Conservation (phyloP, 1,139 yeast species). For the Blastobotrys niveus region DNA sequence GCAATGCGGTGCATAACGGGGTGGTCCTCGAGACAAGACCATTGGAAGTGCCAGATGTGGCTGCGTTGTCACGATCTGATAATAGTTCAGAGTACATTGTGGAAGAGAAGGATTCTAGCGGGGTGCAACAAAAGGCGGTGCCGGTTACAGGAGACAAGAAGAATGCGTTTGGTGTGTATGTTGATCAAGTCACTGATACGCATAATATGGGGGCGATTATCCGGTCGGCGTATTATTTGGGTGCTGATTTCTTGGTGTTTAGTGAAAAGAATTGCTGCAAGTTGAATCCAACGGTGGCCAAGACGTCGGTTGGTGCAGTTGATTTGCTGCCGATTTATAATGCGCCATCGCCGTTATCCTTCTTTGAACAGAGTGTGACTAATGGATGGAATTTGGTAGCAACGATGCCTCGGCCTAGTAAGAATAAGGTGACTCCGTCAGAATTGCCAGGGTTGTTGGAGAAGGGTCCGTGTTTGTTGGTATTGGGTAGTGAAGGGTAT, state of each 20-base stretch:
- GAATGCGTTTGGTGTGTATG: conserved; percentile 65
- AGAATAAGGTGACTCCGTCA: conserved; percentile 34
- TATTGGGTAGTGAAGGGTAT: conserved; percentile 78
- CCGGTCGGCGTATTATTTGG: conserved; percentile 75
- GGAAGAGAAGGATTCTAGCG: not conserved
- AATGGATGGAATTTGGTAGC: conserved; percentile 72
- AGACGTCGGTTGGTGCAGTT: conserved; percentile 84
- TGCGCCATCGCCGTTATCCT: conserved; percentile 51
- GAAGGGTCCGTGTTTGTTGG: conserved; percentile 58
- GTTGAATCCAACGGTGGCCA: conserved; percentile 69
- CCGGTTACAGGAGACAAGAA: conserved; percentile 24
- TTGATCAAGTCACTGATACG: conserved; percentile 85
- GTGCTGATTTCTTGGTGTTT: conserved; percentile 73
- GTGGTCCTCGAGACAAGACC: conserved; percentile 66
- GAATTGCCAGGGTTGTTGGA: conserved; percentile 43
- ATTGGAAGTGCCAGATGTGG: conserved; percentile 42
- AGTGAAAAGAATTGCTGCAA: conserved; percentile 71
- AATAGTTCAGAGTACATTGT: not conserved
- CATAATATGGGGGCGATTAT: conserved; percentile 86
- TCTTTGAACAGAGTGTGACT: conserved; percentile 49
- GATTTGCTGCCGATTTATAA: conserved; percentile 64
- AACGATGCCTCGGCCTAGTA: conserved; percentile 39
- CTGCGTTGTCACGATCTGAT: not conserved
- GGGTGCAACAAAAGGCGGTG: not conserved
- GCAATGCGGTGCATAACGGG: conserved; percentile 78